These are phyloP conservation scores for Smittium culicis DNA, from an alignment of 371 early-diverging fungal species.

Conservation along the genomic window DNA sequence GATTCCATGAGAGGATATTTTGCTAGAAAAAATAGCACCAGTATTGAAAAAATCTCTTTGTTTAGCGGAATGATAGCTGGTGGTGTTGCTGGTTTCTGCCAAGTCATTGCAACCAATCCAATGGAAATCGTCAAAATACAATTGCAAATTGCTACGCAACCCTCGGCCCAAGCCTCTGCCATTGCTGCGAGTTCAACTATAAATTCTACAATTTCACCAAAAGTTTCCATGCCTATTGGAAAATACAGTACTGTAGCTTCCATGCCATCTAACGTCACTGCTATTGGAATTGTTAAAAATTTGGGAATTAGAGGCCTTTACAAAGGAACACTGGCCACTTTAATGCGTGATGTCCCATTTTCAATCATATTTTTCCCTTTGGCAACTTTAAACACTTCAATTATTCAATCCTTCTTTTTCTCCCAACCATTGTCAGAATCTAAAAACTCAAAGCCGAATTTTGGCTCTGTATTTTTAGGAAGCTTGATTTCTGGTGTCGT, in stretches of 20 bases:
- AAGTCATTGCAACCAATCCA: slow-evolving; percentile 42
- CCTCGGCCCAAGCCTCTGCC: slow-evolving; percentile 26
- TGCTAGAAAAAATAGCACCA: slow-evolving; percentile 13
- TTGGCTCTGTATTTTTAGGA: slow-evolving; percentile 24
- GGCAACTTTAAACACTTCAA: slow-evolving; percentile 28
- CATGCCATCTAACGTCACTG: slow-evolving; percentile 14
- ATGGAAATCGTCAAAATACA: slow-evolving; percentile 46
- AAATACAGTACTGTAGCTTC: not conserved
- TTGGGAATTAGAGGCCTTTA: slow-evolving; percentile 39
- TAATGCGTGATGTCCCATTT: slow-evolving; percentile 40
- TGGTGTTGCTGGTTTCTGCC: slow-evolving; percentile 38
- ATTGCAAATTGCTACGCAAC: slow-evolving; percentile 31
- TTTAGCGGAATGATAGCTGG: slow-evolving; percentile 35
- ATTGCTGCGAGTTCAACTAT: slow-evolving; percentile 47
- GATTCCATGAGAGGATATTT: slow-evolving; percentile 34
- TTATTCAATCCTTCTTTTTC: slow-evolving; percentile 10
- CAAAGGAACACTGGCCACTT: slow-evolving; percentile 34
- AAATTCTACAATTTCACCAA: slow-evolving; percentile 30
- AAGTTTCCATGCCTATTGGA: not conserved
- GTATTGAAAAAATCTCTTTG: slow-evolving; percentile 25
- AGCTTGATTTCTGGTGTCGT: slow-evolving; percentile 34
- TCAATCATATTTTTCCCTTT: slow-evolving; percentile 40
- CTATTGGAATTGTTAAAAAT: slow-evolving; percentile 27
- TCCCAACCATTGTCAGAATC: not conserved
- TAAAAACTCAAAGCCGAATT: not conserved